Base-by-base conservation (phyloP, 2,329 filamentous ascomycete species). In the Trichoderma sp. region DNA sequence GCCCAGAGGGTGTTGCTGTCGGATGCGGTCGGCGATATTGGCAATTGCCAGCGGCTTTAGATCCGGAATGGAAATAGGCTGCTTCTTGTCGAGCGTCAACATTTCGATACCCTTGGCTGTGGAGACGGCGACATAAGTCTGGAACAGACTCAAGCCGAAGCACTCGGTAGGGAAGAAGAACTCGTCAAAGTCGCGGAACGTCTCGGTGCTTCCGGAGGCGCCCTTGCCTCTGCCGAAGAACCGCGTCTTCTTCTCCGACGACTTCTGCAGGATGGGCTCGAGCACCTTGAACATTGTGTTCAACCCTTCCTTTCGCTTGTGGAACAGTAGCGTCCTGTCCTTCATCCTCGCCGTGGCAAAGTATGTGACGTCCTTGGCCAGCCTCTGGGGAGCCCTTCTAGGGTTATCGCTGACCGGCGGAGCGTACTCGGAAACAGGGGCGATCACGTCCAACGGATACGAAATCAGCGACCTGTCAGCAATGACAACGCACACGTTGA, bases 141-240 rank as follows among this genome's bases (percentile, higher is more conserved):
- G 92, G 85, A 98, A 99, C 60, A 99, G 86, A 77, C 97, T 98
- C 74, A 99, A 90, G 55, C 91, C 92, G 77, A 90, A 97, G 76
- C 93, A 97, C 75, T 99, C 96, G 2, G 91, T 90, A 0, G 95
- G 95, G 71, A 99, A 93, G 79, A 98, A 99, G 78, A 99, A 99
- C 71, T 98, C 95, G 79, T 99, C 95, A 75, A 93, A 99, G 74
- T 99, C 95, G 68, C 95, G 90, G 87, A 98, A 99, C 72, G 94
- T 94, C 72, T 99, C 95, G 0, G 94, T 97, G 66, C 86, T 88
- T 21, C 92, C 92, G 34, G 84, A 83, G 10, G 85, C 85, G 14
- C 80, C 78, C 66, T 80, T 80, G 19, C 88, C 88, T 68, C 81
- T 78, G 45, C 86, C 83, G 68, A 89, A 88, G 15, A 89, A 75